phyloP scores from a whole-genome alignment of 2,329 filamentous ascomycete genomes.

The Ceratocystis harringtonii region DNA sequence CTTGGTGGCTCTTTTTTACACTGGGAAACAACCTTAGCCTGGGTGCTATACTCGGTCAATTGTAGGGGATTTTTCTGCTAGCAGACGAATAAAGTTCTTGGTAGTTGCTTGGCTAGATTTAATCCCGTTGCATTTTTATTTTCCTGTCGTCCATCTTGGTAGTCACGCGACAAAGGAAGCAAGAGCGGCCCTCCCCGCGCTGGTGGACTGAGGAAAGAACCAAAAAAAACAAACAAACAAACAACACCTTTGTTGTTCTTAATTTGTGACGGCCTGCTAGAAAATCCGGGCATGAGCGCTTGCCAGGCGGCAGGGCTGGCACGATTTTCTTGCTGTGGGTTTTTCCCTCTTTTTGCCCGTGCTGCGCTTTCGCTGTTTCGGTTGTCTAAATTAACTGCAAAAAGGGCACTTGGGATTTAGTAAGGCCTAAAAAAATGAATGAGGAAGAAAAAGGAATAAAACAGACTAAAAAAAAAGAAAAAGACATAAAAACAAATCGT shows the following conservation, averaged over 20 bases:
- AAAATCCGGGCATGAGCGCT: background rate
- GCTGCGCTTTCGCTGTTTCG: background rate
- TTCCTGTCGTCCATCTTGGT: background rate
- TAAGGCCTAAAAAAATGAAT: background rate
- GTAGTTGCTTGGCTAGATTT: background rate
- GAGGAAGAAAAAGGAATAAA: too few relatives aligned
- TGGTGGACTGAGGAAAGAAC: background rate
- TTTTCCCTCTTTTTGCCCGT: background rate
- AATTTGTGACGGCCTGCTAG: background rate
- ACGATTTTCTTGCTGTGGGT: background rate
- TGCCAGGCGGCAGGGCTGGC: background rate
- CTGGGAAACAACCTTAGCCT: background rate
- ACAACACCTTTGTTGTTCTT: background rate
- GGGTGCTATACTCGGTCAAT: slow-evolving; percentile 1
- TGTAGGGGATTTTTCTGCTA: background rate
- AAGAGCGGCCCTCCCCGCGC: background rate
- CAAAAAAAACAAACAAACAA: background rate
- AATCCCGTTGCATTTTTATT: background rate
- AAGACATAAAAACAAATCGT: background rate
- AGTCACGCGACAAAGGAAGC: background rate
- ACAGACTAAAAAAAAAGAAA: background rate
- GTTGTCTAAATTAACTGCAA: background rate
- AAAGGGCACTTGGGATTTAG: background rate
- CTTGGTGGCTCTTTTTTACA: background rate
- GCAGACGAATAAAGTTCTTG: background rate